These are phyloP conservation scores for Cairneyella variabilis DNA, from an alignment of 495 filamentous ascomycete genomes.

Conservation along the genomic window DNA sequence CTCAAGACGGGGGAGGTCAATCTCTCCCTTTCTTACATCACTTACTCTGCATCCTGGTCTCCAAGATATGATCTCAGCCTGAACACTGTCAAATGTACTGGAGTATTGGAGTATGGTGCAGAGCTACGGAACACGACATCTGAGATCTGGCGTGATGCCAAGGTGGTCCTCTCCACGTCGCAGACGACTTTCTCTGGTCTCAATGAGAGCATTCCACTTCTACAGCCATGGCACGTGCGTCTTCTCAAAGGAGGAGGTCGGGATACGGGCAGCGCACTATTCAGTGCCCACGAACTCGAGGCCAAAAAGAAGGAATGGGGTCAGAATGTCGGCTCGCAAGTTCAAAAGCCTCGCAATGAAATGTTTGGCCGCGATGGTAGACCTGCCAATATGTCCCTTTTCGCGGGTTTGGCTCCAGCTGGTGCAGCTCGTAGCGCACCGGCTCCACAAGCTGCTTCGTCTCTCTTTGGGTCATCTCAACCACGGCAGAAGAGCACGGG, in stretches of 20 bases:
- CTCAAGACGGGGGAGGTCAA: constrained; percentile 29
- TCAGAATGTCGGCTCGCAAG: constrained; percentile 17
- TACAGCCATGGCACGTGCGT: constrained; percentile 58
- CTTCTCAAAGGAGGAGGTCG: constrained; percentile 28
- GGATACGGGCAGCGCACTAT: constrained; percentile 10
- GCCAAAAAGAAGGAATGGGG: constrained; percentile 18
- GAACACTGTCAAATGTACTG: constrained; percentile 51
- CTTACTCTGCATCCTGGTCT: constrained; percentile 56
- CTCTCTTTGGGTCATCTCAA: background rate
- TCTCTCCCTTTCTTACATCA: constrained; percentile 60
- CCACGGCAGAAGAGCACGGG: background rate
- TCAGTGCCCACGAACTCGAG: constrained; percentile 5
- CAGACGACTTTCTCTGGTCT: constrained; percentile 61
- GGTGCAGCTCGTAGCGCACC: background rate
- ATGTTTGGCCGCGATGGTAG: constrained; percentile 29
- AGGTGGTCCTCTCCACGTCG: constrained; percentile 63
- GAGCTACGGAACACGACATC: constrained; percentile 60
- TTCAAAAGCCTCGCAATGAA: constrained; percentile 30
- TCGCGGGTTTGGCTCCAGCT: background rate
- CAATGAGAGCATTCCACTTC: constrained; percentile 51
- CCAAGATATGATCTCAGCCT: constrained; percentile 64
- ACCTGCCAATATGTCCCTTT: background rate
- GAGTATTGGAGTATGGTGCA: constrained; percentile 57
- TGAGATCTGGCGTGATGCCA: constrained; percentile 65
- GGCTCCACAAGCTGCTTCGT: background rate